A percentile compares a stretch with the other conserved stretches of the same genome.
Evolutionary conservation across 371 early-diverging fungal species (phyloP).

Genomic region (Syncephalis fuscata): DNA sequence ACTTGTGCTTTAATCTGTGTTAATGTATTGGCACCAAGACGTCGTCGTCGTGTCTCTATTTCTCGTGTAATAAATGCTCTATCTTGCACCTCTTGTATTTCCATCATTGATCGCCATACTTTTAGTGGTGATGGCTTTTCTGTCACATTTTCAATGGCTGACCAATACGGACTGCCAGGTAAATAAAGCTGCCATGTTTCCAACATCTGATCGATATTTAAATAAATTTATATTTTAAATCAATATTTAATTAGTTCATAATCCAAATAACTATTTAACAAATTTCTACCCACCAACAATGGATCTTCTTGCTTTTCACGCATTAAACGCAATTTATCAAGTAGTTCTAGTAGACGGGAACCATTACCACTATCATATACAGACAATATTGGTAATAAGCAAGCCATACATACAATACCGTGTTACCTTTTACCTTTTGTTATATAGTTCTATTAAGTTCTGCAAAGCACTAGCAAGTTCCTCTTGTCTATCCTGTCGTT

Average conservation of each 20-base stretch:
- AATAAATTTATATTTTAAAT: no score
- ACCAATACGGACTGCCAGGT: slow-evolving; percentile 26
- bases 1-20: slow-evolving; percentile 32
- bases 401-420: background rate
- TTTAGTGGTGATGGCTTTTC: slow-evolving; percentile 25
- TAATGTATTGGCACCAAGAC: slow-evolving; percentile 49
- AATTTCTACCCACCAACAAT: slow-evolving; percentile 7
- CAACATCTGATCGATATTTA: background rate
- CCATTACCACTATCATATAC: background rate
- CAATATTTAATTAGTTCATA: no score
- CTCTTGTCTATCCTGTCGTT: background rate
- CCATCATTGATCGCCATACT: slow-evolving; percentile 32
- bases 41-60: slow-evolving; percentile 40
- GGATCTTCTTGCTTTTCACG: background rate
- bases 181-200: slow-evolving; percentile 5
- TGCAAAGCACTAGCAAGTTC: background rate
- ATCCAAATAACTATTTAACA: no score
- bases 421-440: no score
- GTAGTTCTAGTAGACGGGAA: background rate
- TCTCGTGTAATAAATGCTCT: slow-evolving; percentile 32
- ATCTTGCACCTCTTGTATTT: slow-evolving; percentile 37
- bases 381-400: background rate
- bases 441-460: no score
- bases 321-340: no score
- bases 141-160: slow-evolving; percentile 19